Conservation (phyloP, 352 stramenopile genomes). For the Peronospora belbahrii region DNA sequence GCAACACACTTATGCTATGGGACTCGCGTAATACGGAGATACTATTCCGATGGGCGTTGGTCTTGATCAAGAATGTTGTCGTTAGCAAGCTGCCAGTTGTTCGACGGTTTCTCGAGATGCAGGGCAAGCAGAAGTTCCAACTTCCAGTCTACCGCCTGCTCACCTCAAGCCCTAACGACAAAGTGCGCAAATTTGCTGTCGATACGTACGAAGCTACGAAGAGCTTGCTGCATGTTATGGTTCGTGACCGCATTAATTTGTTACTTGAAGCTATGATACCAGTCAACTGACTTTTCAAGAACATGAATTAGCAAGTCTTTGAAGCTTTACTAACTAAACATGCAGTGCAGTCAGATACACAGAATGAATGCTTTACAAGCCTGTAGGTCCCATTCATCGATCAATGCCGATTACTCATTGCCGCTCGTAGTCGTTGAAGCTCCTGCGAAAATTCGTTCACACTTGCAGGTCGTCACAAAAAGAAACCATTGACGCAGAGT, state of each 20-base stretch:
- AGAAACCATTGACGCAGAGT: not conserved
- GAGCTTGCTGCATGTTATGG: conserved; percentile 65
- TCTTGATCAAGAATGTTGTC: conserved; percentile 62
- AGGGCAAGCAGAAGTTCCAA: conserved; percentile 81
- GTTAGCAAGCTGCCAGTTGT: conserved; percentile 39
- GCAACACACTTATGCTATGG: conserved; percentile 49
- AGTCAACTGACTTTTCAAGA: not conserved
- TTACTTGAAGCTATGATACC: conserved; percentile 28
- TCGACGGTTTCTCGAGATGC: conserved; percentile 45
- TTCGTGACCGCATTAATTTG: conserved; percentile 55
- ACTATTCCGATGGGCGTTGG: conserved; percentile 52
- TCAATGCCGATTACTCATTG: conserved; percentile 12
- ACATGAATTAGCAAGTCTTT: too few relatives aligned
- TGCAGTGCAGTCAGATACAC: too few relatives aligned
- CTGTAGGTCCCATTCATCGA: too few relatives aligned
- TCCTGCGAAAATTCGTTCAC: conserved; percentile 21
- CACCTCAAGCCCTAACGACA: conserved; percentile 30
- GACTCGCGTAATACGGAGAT: conserved; percentile 55
- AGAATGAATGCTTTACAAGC: too few relatives aligned
- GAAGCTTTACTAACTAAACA: too few relatives aligned
- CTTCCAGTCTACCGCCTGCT: conserved; percentile 63
- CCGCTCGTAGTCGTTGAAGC: conserved; percentile 15
- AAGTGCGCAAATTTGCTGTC: conserved; percentile 35
- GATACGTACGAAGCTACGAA: conserved; percentile 40
- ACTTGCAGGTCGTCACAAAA: conserved; percentile 1